Evolutionary conservation across 345 rosid genomes (phyloP), one percentile per base, ranked within the genome.

Genomic region (Viola odorata): DNA sequence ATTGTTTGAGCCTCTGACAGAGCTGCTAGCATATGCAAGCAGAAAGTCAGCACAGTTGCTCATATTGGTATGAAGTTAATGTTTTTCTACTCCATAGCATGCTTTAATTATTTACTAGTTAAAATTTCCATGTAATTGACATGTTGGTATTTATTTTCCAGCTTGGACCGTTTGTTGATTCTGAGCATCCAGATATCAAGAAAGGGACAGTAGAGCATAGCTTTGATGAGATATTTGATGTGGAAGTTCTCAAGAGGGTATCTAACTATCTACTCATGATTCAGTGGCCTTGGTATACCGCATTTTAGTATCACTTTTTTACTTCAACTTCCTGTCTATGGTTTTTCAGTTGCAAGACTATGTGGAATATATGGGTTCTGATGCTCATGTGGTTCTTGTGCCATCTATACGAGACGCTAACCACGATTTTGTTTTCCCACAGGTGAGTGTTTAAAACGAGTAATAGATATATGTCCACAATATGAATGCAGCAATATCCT

Each of bases 391-490:
- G 74, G 61, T 90, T 68, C 75, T 88, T 59, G 82, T 90, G 23
- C 97, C 99, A 69, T 90, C 99, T 49, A 69, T 71, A 23, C 82
- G 96, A 37, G 99, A 94, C 70, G 96, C 97, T 62, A 80, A 85
- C 81, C 97, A 94, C 72, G 96, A 88, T 72, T 82, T 81, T 56
- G 84, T 94, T 75, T 94, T 86, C 82, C 99, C 97, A 59, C 99
- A 92, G 98, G 97, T 49, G 49, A 58, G 14, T 45, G 6, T 40
- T 57, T 17, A 9, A 38, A 36, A 10, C 8, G 17, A 16, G 47
- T 12, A 8, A 44, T 59, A 9, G 7, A 5, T 23, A 12, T 8
- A 23, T 23, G 32, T 23, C 32, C 32, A 23, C 32, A 23, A 23
- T 23, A 23, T 23, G 32, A 23, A 23, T 23, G 32, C 2, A 23